Evolutionary conservation across 2,329 filamentous ascomycete genomes (phyloP).

Genomic region (Xylaria polymorpha): DNA sequence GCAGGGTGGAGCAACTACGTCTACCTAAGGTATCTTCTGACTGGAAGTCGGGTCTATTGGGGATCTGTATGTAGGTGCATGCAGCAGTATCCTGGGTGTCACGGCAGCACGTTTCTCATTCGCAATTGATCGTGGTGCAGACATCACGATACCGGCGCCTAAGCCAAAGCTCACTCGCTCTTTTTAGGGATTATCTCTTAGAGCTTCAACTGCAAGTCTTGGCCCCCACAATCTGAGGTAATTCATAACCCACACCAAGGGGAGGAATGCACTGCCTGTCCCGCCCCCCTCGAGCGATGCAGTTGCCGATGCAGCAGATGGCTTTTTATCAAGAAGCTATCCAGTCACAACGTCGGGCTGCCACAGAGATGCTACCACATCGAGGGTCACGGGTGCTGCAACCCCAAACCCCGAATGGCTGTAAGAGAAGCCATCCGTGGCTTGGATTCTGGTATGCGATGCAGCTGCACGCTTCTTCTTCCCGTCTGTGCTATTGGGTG

Average conservation of each 20-base stretch:
- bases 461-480: conserved; percentile 34
- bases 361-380: conserved; percentile 31
- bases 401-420: conserved; percentile 35
- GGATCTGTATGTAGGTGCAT: conserved; percentile 11
- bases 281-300: conserved; percentile 14
- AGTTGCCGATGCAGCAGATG: conserved; percentile 30
- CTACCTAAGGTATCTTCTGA: not conserved
- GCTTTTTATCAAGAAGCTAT: conserved; percentile 28
- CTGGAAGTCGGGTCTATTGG: conserved; percentile 1
- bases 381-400: conserved; percentile 38
- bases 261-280: conserved; percentile 19
- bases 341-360: conserved; percentile 36
- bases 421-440: conserved; percentile 25
- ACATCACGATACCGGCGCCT: not conserved
- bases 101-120: conserved; percentile 25
- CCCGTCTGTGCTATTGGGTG: conserved; percentile 32
- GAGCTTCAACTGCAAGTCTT: conserved; percentile 9
- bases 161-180: conserved; percentile 1
- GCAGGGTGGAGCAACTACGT: not conserved
- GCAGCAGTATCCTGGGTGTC: conserved; percentile 9
- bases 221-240: conserved; percentile 1
- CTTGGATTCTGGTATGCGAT: conserved; percentile 27
- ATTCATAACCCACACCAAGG: not conserved
- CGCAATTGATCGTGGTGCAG: conserved; percentile 19
- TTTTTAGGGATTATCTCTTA: not conserved